These are phyloP conservation scores for Kentomonas sorsogonicus DNA, from an alignment of 208 protist species.

Conservation along the genomic window DNA sequence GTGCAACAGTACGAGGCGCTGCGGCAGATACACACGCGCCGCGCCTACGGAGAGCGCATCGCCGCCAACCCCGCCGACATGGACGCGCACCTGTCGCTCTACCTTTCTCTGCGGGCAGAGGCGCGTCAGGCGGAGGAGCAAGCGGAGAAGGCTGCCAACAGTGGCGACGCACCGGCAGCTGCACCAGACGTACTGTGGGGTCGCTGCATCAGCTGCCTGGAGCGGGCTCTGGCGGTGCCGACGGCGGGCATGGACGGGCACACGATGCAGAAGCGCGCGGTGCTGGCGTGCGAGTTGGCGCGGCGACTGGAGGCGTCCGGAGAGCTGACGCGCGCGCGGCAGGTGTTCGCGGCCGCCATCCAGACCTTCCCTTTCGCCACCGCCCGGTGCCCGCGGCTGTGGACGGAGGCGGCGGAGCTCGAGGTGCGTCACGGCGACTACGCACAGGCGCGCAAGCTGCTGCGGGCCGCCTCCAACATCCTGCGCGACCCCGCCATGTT, in stretches of 20 bases:
- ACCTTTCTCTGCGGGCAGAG: constrained; percentile 53
- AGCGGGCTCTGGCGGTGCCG: constrained; percentile 1
- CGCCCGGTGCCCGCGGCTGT: constrained; percentile 62
- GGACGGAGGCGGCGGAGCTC: constrained; percentile 67
- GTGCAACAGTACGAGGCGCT: constrained; percentile 32
- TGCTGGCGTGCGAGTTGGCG: constrained; percentile 39
- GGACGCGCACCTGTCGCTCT: constrained; percentile 68
- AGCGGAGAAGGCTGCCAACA: constrained; percentile 6
- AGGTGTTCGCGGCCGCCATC: constrained; percentile 49
- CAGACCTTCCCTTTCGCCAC: constrained; percentile 63
- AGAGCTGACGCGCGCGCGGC: constrained; percentile 33
- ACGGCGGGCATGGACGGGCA: constrained; percentile 27
- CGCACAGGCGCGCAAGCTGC: constrained; percentile 49
- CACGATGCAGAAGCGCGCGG: constrained; percentile 10
- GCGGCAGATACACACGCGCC: constrained; percentile 44
- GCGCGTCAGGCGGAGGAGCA: constrained; percentile 6
- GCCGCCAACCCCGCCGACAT: constrained; percentile 42
- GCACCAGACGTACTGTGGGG: not conserved
- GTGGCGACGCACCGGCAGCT: no score
- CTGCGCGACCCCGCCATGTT: constrained; percentile 38
- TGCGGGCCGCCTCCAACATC: constrained; percentile 48
- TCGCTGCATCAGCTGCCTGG: not conserved
- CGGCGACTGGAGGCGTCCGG: constrained; percentile 24
- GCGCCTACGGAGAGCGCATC: constrained; percentile 59
- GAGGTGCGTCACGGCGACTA: constrained; percentile 57